Evolutionary conservation across 1,284 basidiomycete genomes (phyloP).

Genomic region (Caloboletus firmus): DNA sequence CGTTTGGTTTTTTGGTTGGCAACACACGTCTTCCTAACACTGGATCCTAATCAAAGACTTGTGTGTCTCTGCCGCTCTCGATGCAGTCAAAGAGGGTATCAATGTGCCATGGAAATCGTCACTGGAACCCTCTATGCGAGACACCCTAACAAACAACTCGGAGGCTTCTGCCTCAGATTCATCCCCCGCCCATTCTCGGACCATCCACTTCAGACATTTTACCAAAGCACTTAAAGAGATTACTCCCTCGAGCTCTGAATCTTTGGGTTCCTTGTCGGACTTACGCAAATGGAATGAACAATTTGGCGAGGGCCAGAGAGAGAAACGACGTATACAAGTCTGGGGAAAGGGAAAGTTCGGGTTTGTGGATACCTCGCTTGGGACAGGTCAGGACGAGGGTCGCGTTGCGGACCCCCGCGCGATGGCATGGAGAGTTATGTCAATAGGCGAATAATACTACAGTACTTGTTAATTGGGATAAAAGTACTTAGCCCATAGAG

Average conservation of each 20-base stretch:
- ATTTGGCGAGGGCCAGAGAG: constrained; percentile 78
- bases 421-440: constrained; percentile 13
- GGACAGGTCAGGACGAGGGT: constrained; percentile 41
- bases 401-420: constrained; percentile 38
- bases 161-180: constrained; percentile 8
- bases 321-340: constrained; percentile 58
- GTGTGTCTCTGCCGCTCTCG: constrained; percentile 85
- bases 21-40: constrained; percentile 12
- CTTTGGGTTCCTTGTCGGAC: constrained; percentile 75
- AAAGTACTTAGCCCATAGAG: constrained; percentile 13
- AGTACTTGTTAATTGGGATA: constrained; percentile 15
- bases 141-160: constrained; percentile 2
- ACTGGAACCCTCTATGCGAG: constrained; percentile 14
- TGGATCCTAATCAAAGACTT: constrained; percentile 55
- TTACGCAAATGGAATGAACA: constrained; percentile 90
- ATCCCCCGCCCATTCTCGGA: constrained; percentile 34
- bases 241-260: constrained; percentile 81
- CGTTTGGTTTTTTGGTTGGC: constrained; percentile 33
- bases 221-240: constrained; percentile 82
- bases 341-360: constrained; percentile 78
- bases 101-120: constrained; percentile 69
- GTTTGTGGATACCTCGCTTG: constrained; percentile 51
- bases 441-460: constrained; percentile 32
- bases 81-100: constrained; percentile 83
- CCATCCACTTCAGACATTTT: constrained; percentile 67